Evolutionary conservation across 73 alveolate genomes (phyloP).

Genomic region (Vitrella brassicaformis): DNA sequence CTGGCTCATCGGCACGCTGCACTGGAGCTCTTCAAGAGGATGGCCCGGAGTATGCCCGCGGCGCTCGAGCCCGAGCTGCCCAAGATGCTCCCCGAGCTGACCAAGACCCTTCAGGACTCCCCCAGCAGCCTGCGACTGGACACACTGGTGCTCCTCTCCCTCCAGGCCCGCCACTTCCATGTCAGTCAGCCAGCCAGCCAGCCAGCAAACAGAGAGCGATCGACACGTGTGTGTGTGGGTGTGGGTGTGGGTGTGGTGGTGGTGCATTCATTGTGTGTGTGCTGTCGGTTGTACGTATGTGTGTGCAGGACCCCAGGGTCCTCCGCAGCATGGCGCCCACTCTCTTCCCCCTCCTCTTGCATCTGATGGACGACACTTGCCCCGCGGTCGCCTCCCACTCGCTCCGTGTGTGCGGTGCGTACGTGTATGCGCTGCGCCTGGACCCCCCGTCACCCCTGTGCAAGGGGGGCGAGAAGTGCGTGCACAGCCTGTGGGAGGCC

Average conservation of each 20-base stretch:
- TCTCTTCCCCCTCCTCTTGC: slow-evolving; percentile 5
- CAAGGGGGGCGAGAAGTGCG: background rate
- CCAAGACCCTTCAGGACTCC: slow-evolving; percentile 44
- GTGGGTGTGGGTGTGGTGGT: too few relatives aligned
- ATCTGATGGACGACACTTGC: slow-evolving; percentile 41
- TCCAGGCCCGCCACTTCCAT: too few relatives aligned
- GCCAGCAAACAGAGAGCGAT: too few relatives aligned
- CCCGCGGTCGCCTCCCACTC: slow-evolving; percentile 54
- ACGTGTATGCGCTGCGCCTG: slow-evolving; percentile 42
- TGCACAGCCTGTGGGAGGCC: background rate
- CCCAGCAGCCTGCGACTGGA: slow-evolving; percentile 42
- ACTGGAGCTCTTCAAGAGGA: too few relatives aligned
- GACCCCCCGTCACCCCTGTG: background rate
- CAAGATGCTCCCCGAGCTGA: slow-evolving; percentile 36
- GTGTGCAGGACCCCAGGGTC: too few relatives aligned
- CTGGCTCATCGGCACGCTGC: too few relatives aligned
- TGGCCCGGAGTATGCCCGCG: too few relatives aligned
- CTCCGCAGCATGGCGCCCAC: slow-evolving; percentile 17
- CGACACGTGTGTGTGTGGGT: too few relatives aligned
- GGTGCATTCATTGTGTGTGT: too few relatives aligned
- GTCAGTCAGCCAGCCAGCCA: too few relatives aligned
- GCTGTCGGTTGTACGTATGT: too few relatives aligned
- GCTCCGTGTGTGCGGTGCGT: slow-evolving; percentile 48
- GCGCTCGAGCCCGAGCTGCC: too few relatives aligned
- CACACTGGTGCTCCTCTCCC: slow-evolving; percentile 45